Base-by-base conservation (phyloP, 805 yeast genomes). In the Ogataea haglerorum region DNA sequence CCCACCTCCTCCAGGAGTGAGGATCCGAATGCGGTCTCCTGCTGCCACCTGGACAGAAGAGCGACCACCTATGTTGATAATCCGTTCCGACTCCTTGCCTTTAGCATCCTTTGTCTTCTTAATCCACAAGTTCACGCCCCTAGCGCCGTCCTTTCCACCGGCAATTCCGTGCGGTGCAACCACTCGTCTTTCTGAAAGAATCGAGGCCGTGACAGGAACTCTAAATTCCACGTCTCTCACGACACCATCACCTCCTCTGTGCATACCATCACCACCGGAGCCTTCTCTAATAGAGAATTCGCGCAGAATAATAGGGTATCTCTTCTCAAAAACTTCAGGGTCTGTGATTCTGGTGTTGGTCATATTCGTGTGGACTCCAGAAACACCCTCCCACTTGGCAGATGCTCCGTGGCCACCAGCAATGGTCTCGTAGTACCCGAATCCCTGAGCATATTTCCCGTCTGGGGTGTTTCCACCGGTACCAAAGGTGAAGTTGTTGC, bases 321-420 rank as follows among this genome's bases (percentile, higher is more conserved):
- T 69, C 59, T 84, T 81, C 60, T 89, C 96, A 56, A 89, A 82
- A 10, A 89, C 74, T 62, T 89, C 97, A 5, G 89, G 82, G 58
- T 89, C 97, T 0, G 97, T 89, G 63, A 89, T 86, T 56, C 95
- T 73, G 2, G 97, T 89, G 63, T 89, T 89, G 19, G 96, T 90
- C 82, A 91, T 89, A 60, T 89, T 93, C 5, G 95, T 85, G 55
- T 89, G 96, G 3, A 89, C 95, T n/a, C 87, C 96, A 45, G 82
- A 75, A 37, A 82, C 83, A 32, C 96, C 96, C 52, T 83, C 65
- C 90, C 95, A 88, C 2, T 80, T 79, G 1, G 83, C 76, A 48
- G 77, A 76, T 2, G 97, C 97, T 36, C 97, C 97, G 31, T 89
- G 85, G 1, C 97, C 97, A 45, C 97, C 97, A 43, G 95, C 93